These are phyloP conservation scores for Tritrichomonas musculus DNA, from an alignment of 208 protist species.

Conservation along the genomic window DNA sequence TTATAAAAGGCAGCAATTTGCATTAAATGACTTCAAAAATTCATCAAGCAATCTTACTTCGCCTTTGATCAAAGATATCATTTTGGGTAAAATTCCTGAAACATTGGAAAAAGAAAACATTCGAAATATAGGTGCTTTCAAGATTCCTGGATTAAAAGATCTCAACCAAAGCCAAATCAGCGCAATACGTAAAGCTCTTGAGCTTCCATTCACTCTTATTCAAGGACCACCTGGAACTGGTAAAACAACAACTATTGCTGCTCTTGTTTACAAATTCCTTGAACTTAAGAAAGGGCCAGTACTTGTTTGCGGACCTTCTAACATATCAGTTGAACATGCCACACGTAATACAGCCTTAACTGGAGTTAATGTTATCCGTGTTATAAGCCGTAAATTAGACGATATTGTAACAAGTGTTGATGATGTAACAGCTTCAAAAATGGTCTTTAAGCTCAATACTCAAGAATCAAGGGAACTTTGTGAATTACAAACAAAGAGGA, in stretches of 20 bases:
- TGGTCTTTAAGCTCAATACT: conserved; percentile 58
- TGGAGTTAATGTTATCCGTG: conserved; percentile 78
- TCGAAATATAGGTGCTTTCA: background rate
- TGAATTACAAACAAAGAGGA: conserved; percentile 59
- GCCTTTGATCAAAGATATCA: conserved; percentile 72
- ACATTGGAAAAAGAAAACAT: conserved; percentile 34
- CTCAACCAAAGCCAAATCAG: conserved; percentile 69
- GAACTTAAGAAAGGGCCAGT: conserved; percentile 52
- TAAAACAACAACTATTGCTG: conserved; percentile 85
- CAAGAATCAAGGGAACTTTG: conserved; percentile 53
- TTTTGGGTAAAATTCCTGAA: conserved; percentile 72
- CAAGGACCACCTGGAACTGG: conserved; percentile 89
- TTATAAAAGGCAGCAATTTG: conserved; percentile 67
- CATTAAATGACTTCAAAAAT: conserved; percentile 70
- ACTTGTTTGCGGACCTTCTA: conserved; percentile 80
- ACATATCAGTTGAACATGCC: conserved; percentile 92
- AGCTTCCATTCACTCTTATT: conserved; percentile 69
- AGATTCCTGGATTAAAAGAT: conserved; percentile 62
- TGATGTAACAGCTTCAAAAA: conserved; percentile 73
- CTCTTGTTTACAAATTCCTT: conserved; percentile 80
- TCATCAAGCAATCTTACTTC: conserved; percentile 64
- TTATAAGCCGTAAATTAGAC: conserved; percentile 77
- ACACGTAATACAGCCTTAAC: conserved; percentile 77
- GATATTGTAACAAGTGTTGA: conserved; percentile 63
- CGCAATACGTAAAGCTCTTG: conserved; percentile 67